Evolutionary conservation across 2,329 filamentous ascomycete species (phyloP), one percentile per base, ranked within the genome.

Genomic region (Sclerotinia sclerotiorum): DNA sequence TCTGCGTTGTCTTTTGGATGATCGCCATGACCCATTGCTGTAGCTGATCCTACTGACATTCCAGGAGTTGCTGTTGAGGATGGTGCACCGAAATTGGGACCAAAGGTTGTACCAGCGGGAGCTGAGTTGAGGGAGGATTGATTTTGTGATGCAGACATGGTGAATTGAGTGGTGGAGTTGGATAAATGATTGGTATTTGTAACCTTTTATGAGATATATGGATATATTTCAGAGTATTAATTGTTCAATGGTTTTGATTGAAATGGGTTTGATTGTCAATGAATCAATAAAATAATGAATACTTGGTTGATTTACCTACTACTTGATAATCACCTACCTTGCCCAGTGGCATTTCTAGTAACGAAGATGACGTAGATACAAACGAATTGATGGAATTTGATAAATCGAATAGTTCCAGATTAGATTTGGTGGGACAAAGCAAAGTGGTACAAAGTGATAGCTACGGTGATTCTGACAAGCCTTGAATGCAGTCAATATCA

Each of bases 1-100:
- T 76, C 73, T n/a, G 72, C 74, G 29, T 75, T 72, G 60, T 76
- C 76, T 67, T 70, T 69, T 27, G 75, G 75, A 56, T 76, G 76
- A 29, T 74, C 61, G 3, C 76, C 76, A 65, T 76, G 75, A 7
- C 76, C 76, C 49, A 70, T 72, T 42, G 74, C 75, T 27, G 76
- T 77, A 55, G 75, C 72, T 32, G 74, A 76, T 15, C 75, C 75
- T 11, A 70, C 73, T 11, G 74, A 74, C 32, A 66, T 73, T 5
- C 64, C 74, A 24, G 74, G 72, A 35, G 74, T 77, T 42, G 73
- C 75, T 19, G 63, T 67, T 15, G 68, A 72, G 19, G 74, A 73
- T 54, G 65, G 56, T 27, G 39, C 51, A 7, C 69, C 35, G 58
- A 73, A 71, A 15, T 72, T 71, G n/a, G 74, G 73, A 2, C 73